Conservation (phyloP, 768 basidiomycete genomes). For the Grammothele lineata region DNA sequence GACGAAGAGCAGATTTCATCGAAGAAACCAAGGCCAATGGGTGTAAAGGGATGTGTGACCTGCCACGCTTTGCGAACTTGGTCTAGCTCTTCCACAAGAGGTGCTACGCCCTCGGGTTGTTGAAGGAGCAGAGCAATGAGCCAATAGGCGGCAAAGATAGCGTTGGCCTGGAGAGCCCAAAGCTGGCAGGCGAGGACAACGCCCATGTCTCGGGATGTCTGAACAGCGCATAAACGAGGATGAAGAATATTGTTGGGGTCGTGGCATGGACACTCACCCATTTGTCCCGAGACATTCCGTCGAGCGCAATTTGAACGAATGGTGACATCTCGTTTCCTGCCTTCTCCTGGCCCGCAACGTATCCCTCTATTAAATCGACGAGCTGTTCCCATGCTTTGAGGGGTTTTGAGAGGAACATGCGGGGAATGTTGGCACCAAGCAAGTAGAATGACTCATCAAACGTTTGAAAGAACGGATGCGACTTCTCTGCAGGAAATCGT, state of each 20-base stretch:
- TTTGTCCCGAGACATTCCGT: not conserved
- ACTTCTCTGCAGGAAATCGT: conserved; percentile 14
- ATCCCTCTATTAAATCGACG: conserved; percentile 8
- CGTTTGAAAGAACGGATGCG: conserved; percentile 10
- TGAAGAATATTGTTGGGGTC: not conserved
- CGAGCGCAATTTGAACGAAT: conserved; percentile 1
- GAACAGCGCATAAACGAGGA: no score
- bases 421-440: conserved; percentile 13
- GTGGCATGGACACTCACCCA: conserved; percentile 8
- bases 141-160: conserved; percentile 21
- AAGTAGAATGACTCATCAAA: conserved; percentile 22
- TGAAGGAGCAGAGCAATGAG: conserved; percentile 15
- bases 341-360: not conserved
- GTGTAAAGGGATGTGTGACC: conserved; percentile 6
- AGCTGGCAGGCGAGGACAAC: conserved; percentile 10
- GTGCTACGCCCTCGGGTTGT: conserved; percentile 16
- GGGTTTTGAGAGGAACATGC: conserved; percentile 13
- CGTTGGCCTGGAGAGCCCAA: conserved; percentile 24
- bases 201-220: conserved; percentile 16
- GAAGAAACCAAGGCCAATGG: conserved; percentile 12
- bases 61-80: conserved; percentile 9
- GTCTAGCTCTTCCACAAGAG: conserved; percentile 18
- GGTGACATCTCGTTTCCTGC: conserved; percentile 1
- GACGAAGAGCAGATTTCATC: not conserved
- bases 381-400: conserved; percentile 13